These are phyloP conservation scores for Pontederia crassipes DNA, from an alignment of 176 grass and related monocot species.

Conservation along the genomic window DNA sequence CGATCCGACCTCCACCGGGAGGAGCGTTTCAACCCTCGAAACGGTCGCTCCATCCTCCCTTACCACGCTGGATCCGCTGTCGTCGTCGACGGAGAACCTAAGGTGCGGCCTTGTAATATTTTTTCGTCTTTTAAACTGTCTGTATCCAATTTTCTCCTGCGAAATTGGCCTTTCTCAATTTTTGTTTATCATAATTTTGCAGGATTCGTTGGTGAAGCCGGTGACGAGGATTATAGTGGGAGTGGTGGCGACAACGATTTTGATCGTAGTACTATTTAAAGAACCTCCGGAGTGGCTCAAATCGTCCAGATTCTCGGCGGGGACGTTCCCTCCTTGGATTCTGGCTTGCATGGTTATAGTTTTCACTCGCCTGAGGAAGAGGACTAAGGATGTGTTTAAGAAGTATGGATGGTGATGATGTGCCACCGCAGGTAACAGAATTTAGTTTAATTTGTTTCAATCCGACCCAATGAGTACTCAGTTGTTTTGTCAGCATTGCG, in stretches of 20 bases:
- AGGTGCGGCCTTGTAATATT: constrained; percentile 22
- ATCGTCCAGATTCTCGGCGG: constrained; percentile 23
- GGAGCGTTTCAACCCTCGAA: constrained; percentile 63
- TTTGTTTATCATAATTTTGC: not conserved
- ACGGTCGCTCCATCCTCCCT: constrained; percentile 66
- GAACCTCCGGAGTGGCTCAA: constrained; percentile 63
- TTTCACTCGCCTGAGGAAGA: constrained; percentile 69
- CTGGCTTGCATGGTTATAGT: constrained; percentile 70
- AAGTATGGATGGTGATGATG: constrained; percentile 64
- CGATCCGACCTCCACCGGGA: constrained; percentile 34
- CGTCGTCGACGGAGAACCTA: constrained; percentile 83
- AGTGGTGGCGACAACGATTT: constrained; percentile 28
- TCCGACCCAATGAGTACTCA: too few species aligned
- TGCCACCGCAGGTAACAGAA: not conserved
- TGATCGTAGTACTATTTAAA: constrained; percentile 46
- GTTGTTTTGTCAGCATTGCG: too few species aligned
- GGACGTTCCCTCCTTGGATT: constrained; percentile 82
- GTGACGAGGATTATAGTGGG: constrained; percentile 70
- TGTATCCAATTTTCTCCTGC: too few species aligned
- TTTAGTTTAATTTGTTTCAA: too few species aligned
- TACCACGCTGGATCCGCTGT: constrained; percentile 56
- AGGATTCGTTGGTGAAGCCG: constrained; percentile 88
- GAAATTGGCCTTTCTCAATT: not conserved
- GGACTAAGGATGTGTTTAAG: constrained; percentile 68
- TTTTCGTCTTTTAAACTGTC: too few species aligned